Evolutionary conservation across 257 asterid genomes (phyloP), one percentile per base, ranked within the genome.

Genomic region (Perilla frutescens): DNA sequence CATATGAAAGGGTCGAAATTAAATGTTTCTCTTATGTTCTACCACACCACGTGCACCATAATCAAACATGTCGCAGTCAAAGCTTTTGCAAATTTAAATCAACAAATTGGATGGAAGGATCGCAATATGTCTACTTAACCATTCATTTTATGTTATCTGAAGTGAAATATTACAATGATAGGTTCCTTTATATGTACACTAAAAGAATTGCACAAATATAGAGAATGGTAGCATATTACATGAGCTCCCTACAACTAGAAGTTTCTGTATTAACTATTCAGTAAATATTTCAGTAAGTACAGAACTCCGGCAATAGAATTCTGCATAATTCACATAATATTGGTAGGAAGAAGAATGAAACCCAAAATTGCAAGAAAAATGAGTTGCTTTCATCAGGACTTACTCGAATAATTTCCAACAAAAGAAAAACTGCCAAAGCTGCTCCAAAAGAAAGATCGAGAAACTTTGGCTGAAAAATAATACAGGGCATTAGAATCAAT

Each of bases 361-460:
- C 15, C 64, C 68, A 72, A 62, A 31, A 34, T 9, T 36, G 71
- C 3, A 10, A 68, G 31, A 76, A 65, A 68, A 20, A 47, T 50
- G 65, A 31, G 62, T 11, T 62, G 36, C 32, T 36, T 66, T 66
- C 59, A 74, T 15, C 44, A 72, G 73, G 73, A 82, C 98, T 87
- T 87, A 92, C 98, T 79, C 99, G 86, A 32, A 92, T 86, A 76
- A 84, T 92, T 84, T 95, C 99, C 84, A 95, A 71, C 82, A 89
- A 66, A 79, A 95, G 85, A 80, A 95, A 95, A 78, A 83, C 86
- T 59, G 93, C 94, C 88, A 95, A 87, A 71, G 99, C 99, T 68
- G 91, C 97, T 67, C 99, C 98, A 77, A 91, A 90, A 66, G 99
- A 92, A 68, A 95, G 88, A 73, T 80, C 84, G 48, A 80, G 81